A percentile compares a stretch with the other conserved stretches of the same genome.
Conservation (phyloP, 345 rosid species). For the Boechera retrofracta region DNA sequence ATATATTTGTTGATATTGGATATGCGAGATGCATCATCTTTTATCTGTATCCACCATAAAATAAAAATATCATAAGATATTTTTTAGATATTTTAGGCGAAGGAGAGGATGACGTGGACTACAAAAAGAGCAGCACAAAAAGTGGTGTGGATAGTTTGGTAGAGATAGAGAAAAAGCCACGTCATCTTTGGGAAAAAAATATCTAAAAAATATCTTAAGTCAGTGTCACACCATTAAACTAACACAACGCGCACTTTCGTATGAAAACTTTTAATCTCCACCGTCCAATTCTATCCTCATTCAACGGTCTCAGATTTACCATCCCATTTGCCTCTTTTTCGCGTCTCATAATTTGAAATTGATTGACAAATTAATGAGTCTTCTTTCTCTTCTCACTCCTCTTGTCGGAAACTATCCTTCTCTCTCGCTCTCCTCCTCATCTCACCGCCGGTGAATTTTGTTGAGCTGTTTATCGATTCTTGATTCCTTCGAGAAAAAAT, state of each 20-base stretch:
- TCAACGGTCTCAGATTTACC: constrained; percentile 35
- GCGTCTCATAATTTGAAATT: constrained; percentile 34
- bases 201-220: constrained; percentile 29
- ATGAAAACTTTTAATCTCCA: constrained; percentile 14
- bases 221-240: background rate
- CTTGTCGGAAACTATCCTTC: constrained; percentile 30
- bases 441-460: constrained; percentile 34
- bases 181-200: constrained; percentile 21
- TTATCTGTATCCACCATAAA: constrained; percentile 39
- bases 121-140: constrained; percentile 41
- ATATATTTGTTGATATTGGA: constrained; percentile 27
- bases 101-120: too few species aligned
- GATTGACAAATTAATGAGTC: constrained; percentile 1
- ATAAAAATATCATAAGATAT: background rate
- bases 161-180: constrained; percentile 64
- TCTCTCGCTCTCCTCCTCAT: background rate
- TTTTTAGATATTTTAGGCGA: too few species aligned
- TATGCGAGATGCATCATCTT: constrained; percentile 25
- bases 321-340: constrained; percentile 16
- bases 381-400: constrained; percentile 6
- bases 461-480: constrained; percentile 2
- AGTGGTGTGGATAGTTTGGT: constrained; percentile 55
- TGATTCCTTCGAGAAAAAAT: background rate
- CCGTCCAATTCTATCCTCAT: constrained; percentile 33
- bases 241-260: constrained; percentile 31